Base-by-base conservation (phyloP, 257 asterid species). In the Nicotiana otophora region DNA sequence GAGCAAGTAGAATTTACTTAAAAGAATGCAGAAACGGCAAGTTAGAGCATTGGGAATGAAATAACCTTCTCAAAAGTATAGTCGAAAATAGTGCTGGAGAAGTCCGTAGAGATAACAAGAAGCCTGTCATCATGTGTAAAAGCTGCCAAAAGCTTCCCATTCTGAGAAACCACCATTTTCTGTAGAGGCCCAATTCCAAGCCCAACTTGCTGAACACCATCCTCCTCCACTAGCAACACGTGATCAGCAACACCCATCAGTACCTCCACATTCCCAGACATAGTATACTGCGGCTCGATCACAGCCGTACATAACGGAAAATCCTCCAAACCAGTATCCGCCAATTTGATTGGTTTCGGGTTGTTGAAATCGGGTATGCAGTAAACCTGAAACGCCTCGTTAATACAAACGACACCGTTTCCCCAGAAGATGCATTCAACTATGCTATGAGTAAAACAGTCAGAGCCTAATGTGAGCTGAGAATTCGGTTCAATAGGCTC, bases 191-290 rank as follows among this genome's bases (percentile, higher is more conserved):
- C 99, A 7, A 93, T 82, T 54, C 90, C 97, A 30, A 82, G 83
- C 7, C 93, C 98, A 78, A 91, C 81, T 72, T 90, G 89, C 89
- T 93, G 99, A 87, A 91, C 91, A 14, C 93, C 97, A 48, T 96
- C 98, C 87, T 96, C 98, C 78, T 94, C 99, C 42, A 94, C 95
- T 64, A 93, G 83, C 90, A 96, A 57, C 75, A 96, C 98, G 42
- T 86, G 88, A 86, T 96, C 98, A 67, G 88, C 92, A 51, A 94
- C 98, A 19, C 89, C 98, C 78, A 96, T 85, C 86, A 96, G 81
- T 62, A 96, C 97, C 92, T 96, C 99, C 90, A 96, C 98, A 82
- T 96, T 97, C 10, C 99, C 98, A 0, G 98, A 96, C 90, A 92
- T 91, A 11, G 97, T 94, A 84, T 90, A 91, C 83, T 93, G 97